These are phyloP conservation scores for maize (Zea mays) DNA, from an alignment of 176 grass and related monocot genomes.

Conservation along the genomic window DNA sequence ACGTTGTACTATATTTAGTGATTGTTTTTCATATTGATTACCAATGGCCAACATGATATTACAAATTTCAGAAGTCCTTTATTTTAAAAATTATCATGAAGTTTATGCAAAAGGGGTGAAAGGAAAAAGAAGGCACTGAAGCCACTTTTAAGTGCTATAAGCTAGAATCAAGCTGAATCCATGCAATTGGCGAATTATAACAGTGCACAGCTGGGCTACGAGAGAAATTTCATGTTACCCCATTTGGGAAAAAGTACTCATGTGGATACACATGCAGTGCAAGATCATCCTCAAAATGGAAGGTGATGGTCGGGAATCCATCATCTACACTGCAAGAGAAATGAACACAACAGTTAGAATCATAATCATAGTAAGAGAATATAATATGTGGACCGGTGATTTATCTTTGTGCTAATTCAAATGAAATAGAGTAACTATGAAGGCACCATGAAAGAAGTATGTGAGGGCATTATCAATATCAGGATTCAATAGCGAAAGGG, in stretches of 20 bases:
- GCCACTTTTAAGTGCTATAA: background rate
- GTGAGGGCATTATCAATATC: conserved; percentile 11
- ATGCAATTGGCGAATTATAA: conserved; percentile 18
- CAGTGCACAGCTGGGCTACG: background rate
- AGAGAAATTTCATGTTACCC: conserved; percentile 58
- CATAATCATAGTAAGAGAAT: background rate
- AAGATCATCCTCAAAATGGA: conserved; percentile 85
- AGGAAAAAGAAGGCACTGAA: background rate
- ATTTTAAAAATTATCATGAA: background rate
- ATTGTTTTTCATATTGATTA: background rate
- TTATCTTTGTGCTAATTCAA: conserved; percentile 29
- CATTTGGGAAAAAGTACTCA: conserved; percentile 95
- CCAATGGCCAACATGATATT: background rate
- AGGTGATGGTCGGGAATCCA: conserved; percentile 70
- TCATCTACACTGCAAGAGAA: conserved; percentile 77
- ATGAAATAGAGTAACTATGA: conserved; percentile 4
- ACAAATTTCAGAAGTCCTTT: background rate
- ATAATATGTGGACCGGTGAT: background rate
- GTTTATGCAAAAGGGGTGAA: background rate
- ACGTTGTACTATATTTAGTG: background rate
- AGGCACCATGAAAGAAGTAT: conserved; percentile 9
- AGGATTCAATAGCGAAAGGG: too few species aligned
- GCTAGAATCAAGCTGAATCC: conserved; percentile 26
- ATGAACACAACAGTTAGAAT: conserved; percentile 42
- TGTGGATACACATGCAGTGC: conserved; percentile 84